phyloP scores from a whole-genome alignment of 805 yeast genomes.

The Suhomyces faveliae region DNA sequence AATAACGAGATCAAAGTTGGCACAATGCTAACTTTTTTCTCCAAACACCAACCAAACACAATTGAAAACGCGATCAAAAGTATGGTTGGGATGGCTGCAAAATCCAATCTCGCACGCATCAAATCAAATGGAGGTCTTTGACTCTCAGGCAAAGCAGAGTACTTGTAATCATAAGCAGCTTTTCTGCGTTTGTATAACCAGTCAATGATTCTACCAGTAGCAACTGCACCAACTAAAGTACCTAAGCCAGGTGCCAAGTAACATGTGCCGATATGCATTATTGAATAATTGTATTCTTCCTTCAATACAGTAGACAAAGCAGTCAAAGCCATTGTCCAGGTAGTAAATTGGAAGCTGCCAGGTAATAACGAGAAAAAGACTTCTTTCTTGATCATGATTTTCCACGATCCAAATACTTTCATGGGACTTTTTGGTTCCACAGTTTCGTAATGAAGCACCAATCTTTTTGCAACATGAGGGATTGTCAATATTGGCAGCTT shows the following conservation, averaged over 20 bases:
- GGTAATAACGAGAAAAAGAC: constrained; percentile 53
- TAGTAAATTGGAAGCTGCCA: constrained; percentile 60
- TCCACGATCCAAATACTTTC: constrained; percentile 32
- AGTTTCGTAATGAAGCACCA: constrained; percentile 1
- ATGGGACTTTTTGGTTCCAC: not conserved
- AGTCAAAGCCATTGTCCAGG: constrained; percentile 70
- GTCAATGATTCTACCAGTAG: constrained; percentile 58
- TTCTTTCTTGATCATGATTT: constrained; percentile 42
- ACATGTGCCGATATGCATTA: constrained; percentile 63
- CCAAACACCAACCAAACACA: constrained; percentile 74
- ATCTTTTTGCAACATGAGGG: not conserved
- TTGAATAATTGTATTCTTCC: constrained; percentile 47
- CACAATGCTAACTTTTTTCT: constrained; percentile 45
- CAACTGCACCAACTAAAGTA: constrained; percentile 58
- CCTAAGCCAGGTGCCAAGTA: constrained; percentile 75
- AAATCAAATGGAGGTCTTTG: constrained; percentile 47
- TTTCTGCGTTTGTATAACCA: constrained; percentile 40
- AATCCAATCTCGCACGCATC: constrained; percentile 53
- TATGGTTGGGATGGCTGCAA: constrained; percentile 39
- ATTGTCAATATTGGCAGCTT: constrained; percentile 43
- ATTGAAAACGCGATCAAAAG: constrained; percentile 42
- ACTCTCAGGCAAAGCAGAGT: constrained; percentile 19
- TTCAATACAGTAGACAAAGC: constrained; percentile 58
- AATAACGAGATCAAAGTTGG: constrained; percentile 59
- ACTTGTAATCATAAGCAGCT: constrained; percentile 24